phyloP scores from a whole-genome alignment of 2,329 filamentous ascomycete species.

The Verticillium longisporum region DNA sequence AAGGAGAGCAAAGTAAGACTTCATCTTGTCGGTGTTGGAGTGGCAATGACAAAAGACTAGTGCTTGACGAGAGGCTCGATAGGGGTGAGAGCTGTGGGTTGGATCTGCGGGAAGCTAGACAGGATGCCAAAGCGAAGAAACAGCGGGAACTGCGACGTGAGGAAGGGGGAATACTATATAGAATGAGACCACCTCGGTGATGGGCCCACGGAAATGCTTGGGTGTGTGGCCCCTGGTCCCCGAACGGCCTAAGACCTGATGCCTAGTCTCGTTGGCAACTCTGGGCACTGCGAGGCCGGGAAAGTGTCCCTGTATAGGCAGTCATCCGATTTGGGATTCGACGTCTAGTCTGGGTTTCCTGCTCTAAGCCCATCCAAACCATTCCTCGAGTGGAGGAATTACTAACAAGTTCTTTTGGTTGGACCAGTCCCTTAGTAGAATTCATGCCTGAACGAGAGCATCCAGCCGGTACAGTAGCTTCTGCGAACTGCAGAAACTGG shows the following conservation, averaged over 20 bases:
- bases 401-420: not conserved
- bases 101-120: not conserved
- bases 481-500: not conserved
- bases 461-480: not conserved
- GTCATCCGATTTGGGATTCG: too few species aligned
- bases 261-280: not conserved
- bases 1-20: slow-evolving; percentile 1
- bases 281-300: not conserved
- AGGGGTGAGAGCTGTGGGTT: not conserved
- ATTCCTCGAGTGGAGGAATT: not conserved
- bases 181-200: not conserved
- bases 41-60: not conserved
- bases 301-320: not conserved
- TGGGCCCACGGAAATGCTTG: not conserved
- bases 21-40: not conserved
- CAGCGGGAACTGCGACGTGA: not conserved
- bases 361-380: too few species aligned
- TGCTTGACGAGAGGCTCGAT: not conserved
- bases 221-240: not conserved
- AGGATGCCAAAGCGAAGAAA: not conserved
- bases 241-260: not conserved
- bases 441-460: not conserved
- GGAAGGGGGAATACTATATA: not conserved
- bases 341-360: not conserved
- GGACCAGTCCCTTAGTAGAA: not conserved